These are phyloP conservation scores for Firmiana major DNA, from an alignment of 345 rosid species.

Conservation along the genomic window DNA sequence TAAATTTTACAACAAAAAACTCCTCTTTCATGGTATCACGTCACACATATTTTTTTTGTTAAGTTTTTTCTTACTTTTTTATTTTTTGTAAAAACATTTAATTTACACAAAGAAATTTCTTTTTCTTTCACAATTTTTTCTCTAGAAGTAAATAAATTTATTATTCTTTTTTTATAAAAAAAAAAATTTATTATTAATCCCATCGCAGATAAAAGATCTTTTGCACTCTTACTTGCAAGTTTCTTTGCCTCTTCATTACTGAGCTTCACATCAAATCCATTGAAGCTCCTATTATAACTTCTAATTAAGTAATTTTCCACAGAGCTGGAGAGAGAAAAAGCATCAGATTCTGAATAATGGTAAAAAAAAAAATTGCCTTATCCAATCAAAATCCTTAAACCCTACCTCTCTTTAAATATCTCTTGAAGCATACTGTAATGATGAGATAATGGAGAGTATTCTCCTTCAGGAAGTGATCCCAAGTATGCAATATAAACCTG, in stretches of 20 bases:
- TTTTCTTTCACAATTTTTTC: too few relatives aligned
- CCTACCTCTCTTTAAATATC: conserved; percentile 21
- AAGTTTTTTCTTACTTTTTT: too few relatives aligned
- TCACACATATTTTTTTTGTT: too few relatives aligned
- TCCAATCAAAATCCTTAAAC: background rate
- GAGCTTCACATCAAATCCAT: conserved; percentile 53
- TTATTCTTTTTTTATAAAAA: too few relatives aligned
- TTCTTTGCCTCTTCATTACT: conserved; percentile 36
- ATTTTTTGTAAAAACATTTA: too few relatives aligned
- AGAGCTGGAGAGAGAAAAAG: conserved; percentile 17
- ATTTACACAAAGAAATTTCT: too few relatives aligned
- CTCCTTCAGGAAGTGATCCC: conserved; percentile 36
- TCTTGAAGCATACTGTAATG: conserved; percentile 36
- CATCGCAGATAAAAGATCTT: too few relatives aligned
- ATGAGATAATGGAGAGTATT: conserved; percentile 25
- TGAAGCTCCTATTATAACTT: conserved; percentile 58
- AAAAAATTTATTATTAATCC: too few relatives aligned
- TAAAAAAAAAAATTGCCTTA: background rate
- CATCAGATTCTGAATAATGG: background rate
- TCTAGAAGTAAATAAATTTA: too few relatives aligned
- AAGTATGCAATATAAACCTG: conserved; percentile 40
- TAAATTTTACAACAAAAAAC: too few relatives aligned
- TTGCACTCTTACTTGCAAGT: conserved; percentile 36
- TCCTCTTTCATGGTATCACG: too few relatives aligned
- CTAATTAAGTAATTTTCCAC: conserved; percentile 30